These are phyloP conservation scores for Lyophyllum shimeji DNA, from an alignment of 768 basidiomycete species.

Conservation along the genomic window DNA sequence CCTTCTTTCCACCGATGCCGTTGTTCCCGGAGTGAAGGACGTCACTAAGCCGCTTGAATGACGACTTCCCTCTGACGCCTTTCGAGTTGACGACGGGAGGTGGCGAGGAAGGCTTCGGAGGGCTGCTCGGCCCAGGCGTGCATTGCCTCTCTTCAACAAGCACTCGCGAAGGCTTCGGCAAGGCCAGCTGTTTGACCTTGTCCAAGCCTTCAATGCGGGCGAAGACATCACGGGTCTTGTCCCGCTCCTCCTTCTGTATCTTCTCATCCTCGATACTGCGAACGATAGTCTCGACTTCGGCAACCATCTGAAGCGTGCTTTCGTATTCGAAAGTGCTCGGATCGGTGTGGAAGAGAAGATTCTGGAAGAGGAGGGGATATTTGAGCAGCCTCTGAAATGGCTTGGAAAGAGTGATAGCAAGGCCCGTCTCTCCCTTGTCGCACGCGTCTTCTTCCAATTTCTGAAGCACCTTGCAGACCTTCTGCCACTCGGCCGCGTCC, in stretches of 20 bases:
- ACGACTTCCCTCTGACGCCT: slow-evolving; percentile 77
- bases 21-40: slow-evolving; percentile 60
- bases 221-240: slow-evolving; percentile 92
- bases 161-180: slow-evolving; percentile 86
- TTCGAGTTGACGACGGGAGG: slow-evolving; percentile 48
- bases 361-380: slow-evolving; percentile 97
- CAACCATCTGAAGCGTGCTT: slow-evolving; percentile 93
- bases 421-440: slow-evolving; percentile 89
- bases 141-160: slow-evolving; percentile 80
- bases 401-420: slow-evolving; percentile 94
- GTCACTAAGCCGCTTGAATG: slow-evolving; percentile 87
- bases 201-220: slow-evolving; percentile 96
- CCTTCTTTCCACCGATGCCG: slow-evolving; percentile 70
- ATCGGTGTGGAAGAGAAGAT: slow-evolving; percentile 94
- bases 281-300: slow-evolving; percentile 95
- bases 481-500: slow-evolving; percentile 75
- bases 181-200: slow-evolving; percentile 87
- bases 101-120: slow-evolving; percentile 38
- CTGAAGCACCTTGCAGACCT: slow-evolving; percentile 71
- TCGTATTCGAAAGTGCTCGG: slow-evolving; percentile 98
- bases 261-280: slow-evolving; percentile 98
- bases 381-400: slow-evolving; percentile 97
- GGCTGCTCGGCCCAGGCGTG: slow-evolving; percentile 26
- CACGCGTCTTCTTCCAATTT: slow-evolving; percentile 77
- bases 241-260: slow-evolving; percentile 92